These are phyloP conservation scores for Blastocystis hominis DNA, from an alignment of 352 stramenopile genomes.

Conservation along the genomic window DNA sequence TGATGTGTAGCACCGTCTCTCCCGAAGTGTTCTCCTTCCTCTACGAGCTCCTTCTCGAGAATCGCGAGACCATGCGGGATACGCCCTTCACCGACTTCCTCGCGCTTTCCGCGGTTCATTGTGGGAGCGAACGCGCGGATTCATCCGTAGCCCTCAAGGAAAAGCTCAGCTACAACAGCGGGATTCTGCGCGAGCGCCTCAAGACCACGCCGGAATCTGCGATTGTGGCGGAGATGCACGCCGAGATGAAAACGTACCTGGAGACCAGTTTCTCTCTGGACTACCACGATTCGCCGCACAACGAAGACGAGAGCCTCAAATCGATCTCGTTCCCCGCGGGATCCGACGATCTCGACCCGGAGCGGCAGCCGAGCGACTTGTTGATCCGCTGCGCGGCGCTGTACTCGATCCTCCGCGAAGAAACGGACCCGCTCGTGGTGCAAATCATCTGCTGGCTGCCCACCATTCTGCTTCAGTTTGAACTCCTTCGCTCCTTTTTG, in stretches of 20 bases:
- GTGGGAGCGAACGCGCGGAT: not conserved
- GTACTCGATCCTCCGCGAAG: not conserved
- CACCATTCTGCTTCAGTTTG: not conserved
- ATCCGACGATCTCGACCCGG: not conserved
- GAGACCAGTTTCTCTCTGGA: not conserved
- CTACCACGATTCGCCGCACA: not conserved
- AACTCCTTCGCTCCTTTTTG: not conserved
- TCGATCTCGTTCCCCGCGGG: not conserved
- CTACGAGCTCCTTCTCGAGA: constrained; percentile 9
- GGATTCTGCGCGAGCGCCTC: not conserved
- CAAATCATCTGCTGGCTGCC: constrained; percentile 46
- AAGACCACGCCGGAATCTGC: not conserved
- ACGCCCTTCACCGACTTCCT: constrained; percentile 48
- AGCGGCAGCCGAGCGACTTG: not conserved
- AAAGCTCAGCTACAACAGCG: constrained; percentile 7
- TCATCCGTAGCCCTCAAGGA: constrained; percentile 2
- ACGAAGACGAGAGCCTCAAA: not conserved
- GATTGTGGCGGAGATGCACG: not conserved
- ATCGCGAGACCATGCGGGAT: not conserved
- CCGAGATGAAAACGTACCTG: not conserved
- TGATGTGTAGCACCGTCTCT: constrained; percentile 25
- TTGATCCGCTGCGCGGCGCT: constrained; percentile 14
- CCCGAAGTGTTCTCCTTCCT: constrained; percentile 39
- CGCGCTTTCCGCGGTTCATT: not conserved
- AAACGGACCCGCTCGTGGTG: not conserved